Base-by-base conservation (phyloP, 768 basidiomycete species). In the Termitomyces sp. region DNA sequence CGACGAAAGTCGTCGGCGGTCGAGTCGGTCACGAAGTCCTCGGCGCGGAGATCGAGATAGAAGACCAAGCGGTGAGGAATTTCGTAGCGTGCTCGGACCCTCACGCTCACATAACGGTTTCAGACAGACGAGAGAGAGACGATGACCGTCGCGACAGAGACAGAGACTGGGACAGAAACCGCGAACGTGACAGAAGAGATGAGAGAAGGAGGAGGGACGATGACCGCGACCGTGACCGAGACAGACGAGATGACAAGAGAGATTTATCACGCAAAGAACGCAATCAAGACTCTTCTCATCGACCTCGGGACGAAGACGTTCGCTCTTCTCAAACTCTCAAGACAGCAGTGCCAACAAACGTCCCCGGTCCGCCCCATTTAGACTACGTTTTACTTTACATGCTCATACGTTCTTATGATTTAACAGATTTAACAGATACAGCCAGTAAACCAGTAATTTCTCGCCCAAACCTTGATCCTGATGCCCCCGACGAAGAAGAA, bases 11-110 rank as follows among this genome's bases (percentile, higher is more conserved):
- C 73, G 77, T 53, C 77, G 79, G 58, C 76, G 83, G 58, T 70
- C 76, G 18, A 79, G 80, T 67, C 75, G 80, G 49, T 81, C 80
- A 49, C 75, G 80, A 57, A 82, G 81, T 67, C 81, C 80, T 47
- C 73, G 72, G 16, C 70, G 72, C 30, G 67, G 73, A 47, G 75
- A 79, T 45, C 70, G 76, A 58, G 78, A 79, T 54, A 68, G 75
- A 62, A 69, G 75, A 61, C 72, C 54, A 27, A 61, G 60, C 53
- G 67, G 68, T 69, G 47, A 58, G 61, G 34, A 22, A 24, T 52
- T 54, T 36, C 44, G 8, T 42, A 20, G 6, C 7, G n/a, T 41
- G 18, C 36, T 3, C 46, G 7, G 15, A 20, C 34, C 42, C 12
- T 12, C 44, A 12, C 59, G 24, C 56, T 24, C 37, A 57, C 3